Conservation (phyloP, 2,329 filamentous ascomycete genomes). For the Zasmidium cellare region DNA sequence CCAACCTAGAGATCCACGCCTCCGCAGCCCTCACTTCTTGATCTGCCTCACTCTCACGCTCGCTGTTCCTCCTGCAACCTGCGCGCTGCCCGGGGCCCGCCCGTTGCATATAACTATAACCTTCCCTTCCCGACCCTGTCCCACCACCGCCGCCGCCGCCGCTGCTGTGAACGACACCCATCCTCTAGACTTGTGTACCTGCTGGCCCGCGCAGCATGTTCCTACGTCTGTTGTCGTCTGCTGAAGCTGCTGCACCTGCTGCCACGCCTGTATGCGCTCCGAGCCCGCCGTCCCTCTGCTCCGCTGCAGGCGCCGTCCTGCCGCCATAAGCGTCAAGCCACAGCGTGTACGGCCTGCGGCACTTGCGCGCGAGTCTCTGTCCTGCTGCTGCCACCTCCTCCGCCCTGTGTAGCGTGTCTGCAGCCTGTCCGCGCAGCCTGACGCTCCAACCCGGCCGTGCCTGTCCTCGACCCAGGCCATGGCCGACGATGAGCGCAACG, state of each 20-base stretch:
- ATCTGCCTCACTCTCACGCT: background rate
- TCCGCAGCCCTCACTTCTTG: conserved; percentile 8
- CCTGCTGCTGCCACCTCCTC: conserved; percentile 1
- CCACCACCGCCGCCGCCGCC: background rate
- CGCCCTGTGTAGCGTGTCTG: background rate
- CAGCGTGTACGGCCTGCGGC: conserved; percentile 23
- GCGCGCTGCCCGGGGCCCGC: background rate
- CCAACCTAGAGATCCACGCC: conserved; percentile 13
- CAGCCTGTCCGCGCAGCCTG: conserved; percentile 8
- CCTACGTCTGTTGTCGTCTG: background rate
- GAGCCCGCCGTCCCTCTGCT: background rate
- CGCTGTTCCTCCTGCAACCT: background rate
- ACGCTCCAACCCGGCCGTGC: background rate
- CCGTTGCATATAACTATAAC: conserved; percentile 9
- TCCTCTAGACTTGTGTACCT: background rate
- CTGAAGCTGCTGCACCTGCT: background rate
- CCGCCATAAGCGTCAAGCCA: conserved; percentile 29
- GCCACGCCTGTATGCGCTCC: conserved; percentile 1
- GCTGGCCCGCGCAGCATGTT: conserved; percentile 1
- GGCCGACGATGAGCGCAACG: conserved; percentile 32
- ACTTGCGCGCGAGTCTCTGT: conserved; percentile 13
- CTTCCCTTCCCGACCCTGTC: background rate
- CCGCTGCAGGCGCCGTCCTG: conserved; percentile 13
- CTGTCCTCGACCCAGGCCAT: conserved; percentile 23
- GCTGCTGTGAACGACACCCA: background rate